These are phyloP conservation scores for Funneliformis geosporum DNA, from an alignment of 192 early-diverging fungal species.

Conservation along the genomic window DNA sequence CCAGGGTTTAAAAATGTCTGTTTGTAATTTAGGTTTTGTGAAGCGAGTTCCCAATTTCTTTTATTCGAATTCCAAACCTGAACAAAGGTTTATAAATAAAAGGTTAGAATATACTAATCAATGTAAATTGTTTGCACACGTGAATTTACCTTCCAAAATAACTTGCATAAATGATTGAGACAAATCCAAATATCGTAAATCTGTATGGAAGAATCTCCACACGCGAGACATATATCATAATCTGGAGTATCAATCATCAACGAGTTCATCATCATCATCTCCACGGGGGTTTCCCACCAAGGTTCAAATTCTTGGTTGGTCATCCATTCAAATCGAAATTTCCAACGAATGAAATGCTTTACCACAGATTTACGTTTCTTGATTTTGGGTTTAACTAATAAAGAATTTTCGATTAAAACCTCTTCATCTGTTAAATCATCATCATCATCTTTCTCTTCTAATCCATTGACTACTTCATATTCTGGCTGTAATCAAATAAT, in stretches of 20 bases:
- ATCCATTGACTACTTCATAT: background rate
- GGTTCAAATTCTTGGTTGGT: background rate
- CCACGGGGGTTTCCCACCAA: background rate
- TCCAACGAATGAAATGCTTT: background rate
- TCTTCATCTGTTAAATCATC: background rate
- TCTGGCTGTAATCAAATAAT: background rate
- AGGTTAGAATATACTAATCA: background rate
- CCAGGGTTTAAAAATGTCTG: background rate
- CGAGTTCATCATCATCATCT: background rate
- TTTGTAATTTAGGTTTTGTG: background rate
- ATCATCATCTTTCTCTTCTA: background rate
- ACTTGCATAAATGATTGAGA: background rate
- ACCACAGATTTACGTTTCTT: background rate
- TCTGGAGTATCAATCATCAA: background rate
- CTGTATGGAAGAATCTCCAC: background rate
- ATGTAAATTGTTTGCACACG: background rate
- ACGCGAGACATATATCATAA: background rate
- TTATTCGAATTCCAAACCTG: background rate
- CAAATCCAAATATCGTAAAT: background rate
- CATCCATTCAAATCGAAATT: slow-evolving; percentile 22
- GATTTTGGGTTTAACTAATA: background rate
- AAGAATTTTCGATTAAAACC: background rate
- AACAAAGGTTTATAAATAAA: background rate
- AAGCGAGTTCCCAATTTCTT: background rate
- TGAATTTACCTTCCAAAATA: slow-evolving; percentile 12